Evolutionary conservation across 2,329 filamentous ascomycete genomes (phyloP), one percentile per base, ranked within the genome.

Genomic region (Penicillium sp.): DNA sequence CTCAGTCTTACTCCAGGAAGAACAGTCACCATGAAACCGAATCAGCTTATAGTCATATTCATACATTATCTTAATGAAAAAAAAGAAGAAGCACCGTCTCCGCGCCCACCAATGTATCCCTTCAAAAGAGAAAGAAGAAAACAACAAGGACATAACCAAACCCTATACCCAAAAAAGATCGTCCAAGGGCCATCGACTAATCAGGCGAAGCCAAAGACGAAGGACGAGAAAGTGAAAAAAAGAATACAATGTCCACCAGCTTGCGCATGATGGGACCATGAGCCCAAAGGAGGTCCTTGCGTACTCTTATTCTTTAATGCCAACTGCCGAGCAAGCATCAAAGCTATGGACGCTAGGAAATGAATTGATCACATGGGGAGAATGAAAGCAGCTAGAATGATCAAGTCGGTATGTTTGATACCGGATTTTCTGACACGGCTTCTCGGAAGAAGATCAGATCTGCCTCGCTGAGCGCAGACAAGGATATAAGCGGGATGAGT

Each of bases 11-110:
- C 19, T n/a, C 8, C 13, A 13, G 10, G 17, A 47, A 51, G 47
- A 44, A 30, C 15, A 51, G 9, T 10, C 37, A 30, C 28, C 47
- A 33, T n/a, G 53, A 56, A 49, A 61, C 28, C 33, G 44, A 56
- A 56, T 45, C 13, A 51, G 49, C 47, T 54, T 49, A 64, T 45
- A 53, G 51, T 63, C 65, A 67, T 67, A 67, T 65, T 67, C 60
- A 61, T 67, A 67, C 65, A 67, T 67, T 63, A 64, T 60, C 47
- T 60, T 60, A 53, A 56, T 22, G 47, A 58, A 49, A 42, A 40
- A 22, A 35, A 40, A 30, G 8, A 59, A 53, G 13, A 26, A 57
- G 28, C 45, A 61, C 62, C 60, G 51, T 60, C 50, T n/a, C 45
- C 60, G 54, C 63, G 57, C 65, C 64, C 38, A 54, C 51, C 58